These are phyloP conservation scores for Elaeis oleifera DNA, from an alignment of 202 grass and related monocot species.

Conservation along the genomic window DNA sequence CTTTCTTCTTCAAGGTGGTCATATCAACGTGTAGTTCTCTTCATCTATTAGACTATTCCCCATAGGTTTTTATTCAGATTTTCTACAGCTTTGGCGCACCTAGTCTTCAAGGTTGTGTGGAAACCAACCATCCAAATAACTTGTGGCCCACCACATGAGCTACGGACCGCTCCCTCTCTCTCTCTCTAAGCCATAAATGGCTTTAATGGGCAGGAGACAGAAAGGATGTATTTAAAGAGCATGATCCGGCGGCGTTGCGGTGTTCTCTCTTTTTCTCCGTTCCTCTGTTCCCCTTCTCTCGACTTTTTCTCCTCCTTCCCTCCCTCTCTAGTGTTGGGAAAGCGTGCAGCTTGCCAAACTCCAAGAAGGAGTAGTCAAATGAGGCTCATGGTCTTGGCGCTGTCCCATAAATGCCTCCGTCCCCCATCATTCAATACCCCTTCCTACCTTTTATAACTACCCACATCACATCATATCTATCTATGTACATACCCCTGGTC, in stretches of 20 bases:
- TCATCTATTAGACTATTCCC: too few species aligned
- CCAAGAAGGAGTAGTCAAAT: constrained; percentile 25
- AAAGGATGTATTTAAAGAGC: constrained; percentile 22
- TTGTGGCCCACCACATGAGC: not conserved
- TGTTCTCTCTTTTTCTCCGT: not conserved
- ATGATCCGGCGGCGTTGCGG: constrained; percentile 6
- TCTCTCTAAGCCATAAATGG: not conserved
- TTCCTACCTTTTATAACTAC: not conserved
- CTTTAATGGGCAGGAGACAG: constrained; percentile 18
- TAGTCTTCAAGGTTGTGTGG: too few species aligned
- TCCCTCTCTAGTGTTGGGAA: constrained; percentile 1
- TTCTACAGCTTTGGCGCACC: too few species aligned
- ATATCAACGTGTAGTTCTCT: too few species aligned
- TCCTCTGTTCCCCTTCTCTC: not conserved
- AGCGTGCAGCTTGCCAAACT: constrained; percentile 30
- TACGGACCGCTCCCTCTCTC: not conserved
- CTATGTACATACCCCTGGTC: not conserved
- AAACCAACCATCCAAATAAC: too few species aligned
- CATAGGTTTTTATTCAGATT: too few species aligned
- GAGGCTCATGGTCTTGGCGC: constrained; percentile 11
- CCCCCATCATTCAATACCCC: too few species aligned
- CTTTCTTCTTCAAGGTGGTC: too few species aligned
- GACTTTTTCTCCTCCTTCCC: not conserved
- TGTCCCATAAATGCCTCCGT: constrained; percentile 12
- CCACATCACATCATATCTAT: not conserved